A percentile compares a stretch with the other conserved stretches of the same genome.
Conservation (phyloP, 148 eudicot species). For the Vaccinium vitisidaea region DNA sequence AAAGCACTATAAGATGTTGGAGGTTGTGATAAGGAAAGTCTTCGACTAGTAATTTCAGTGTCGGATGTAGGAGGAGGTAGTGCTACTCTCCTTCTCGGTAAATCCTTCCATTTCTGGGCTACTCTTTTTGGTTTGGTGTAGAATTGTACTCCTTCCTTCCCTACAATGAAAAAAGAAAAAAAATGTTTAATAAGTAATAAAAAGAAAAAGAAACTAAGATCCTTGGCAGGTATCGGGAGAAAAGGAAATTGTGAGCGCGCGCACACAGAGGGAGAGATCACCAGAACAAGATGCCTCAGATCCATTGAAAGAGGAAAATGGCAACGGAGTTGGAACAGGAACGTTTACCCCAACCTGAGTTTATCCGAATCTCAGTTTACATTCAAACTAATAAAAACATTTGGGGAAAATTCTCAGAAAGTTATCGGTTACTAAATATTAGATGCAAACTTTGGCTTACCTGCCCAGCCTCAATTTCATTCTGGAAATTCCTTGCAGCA, state of each 20-base stretch:
- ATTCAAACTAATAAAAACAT: background rate
- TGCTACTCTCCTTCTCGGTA: constrained; percentile 25
- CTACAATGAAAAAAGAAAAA: constrained; percentile 18
- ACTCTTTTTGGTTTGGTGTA: constrained; percentile 41
- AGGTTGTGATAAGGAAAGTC: constrained; percentile 15
- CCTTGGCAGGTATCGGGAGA: background rate
- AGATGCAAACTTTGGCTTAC: constrained; percentile 21
- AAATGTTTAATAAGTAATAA: background rate
- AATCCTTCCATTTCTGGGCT: constrained; percentile 38
- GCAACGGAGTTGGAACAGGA: constrained; percentile 38
- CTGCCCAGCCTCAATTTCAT: constrained; percentile 39
- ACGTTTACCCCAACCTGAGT: constrained; percentile 43
- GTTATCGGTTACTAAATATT: background rate
- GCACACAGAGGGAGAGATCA: constrained; percentile 16
- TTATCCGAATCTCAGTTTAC: constrained; percentile 14
- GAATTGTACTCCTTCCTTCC: constrained; percentile 43
- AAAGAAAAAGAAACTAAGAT: background rate
- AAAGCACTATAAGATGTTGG: constrained; percentile 26
- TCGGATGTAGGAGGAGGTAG: constrained; percentile 20
- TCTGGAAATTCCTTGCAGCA: constrained; percentile 40
- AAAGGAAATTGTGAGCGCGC: background rate
- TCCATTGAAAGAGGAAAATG: constrained; percentile 34
- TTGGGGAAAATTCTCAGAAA: background rate
- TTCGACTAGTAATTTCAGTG: constrained; percentile 21
- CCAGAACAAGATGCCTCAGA: constrained; percentile 25